Evolutionary conservation across 495 filamentous ascomycete genomes (phyloP), one percentile per base, ranked within the genome.

Genomic region (Penicillium silybi): DNA sequence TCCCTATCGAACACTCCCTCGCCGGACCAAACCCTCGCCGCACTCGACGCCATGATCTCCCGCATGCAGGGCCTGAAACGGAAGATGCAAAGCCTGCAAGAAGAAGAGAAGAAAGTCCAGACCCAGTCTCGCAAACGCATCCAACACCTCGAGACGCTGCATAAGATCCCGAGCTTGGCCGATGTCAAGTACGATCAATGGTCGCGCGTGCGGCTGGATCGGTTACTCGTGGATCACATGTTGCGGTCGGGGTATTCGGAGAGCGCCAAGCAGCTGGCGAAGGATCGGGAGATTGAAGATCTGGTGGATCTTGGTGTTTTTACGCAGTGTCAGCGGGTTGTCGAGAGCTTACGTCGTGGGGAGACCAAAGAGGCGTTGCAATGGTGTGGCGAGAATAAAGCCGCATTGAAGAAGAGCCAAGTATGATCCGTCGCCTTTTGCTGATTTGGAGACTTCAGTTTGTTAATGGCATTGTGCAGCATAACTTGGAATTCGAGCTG

Each of bases 101-200:
- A 87, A 38, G 89, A 95, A 58, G 92, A 96, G 68, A 76, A 75
- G 48, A 75, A 74, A 6, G 75, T 95, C 0, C 85, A 93, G 56
- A 72, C 75, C 10, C 86, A 95, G 58, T 81, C 85, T 9, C 79
- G 80, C 44, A 87, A 88, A 53, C 82, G 93, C 10, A 83, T 96
- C 42, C 71, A 79, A 34, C 92, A 98, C 72, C 69, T 97, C 41
- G 75, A 86, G 48, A 83, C 88, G 48, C 75, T 98, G 13, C 87
- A 92, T 57, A 67, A 78, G 52, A 88, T 97, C 53, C 82, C 86
- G 38, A 91, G 82, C 52, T 70, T 97, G 59, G 86, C 87, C 39
- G 95, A 97, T 71, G 90, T 95, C 49, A 90, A 90, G 57, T 98
- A 97, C 69, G 95, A 97, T 58, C 74, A 81, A 46, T 98, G 95